Base-by-base conservation (phyloP, 192 early-diverging fungal species). In the Mortierella hygrophila region DNA sequence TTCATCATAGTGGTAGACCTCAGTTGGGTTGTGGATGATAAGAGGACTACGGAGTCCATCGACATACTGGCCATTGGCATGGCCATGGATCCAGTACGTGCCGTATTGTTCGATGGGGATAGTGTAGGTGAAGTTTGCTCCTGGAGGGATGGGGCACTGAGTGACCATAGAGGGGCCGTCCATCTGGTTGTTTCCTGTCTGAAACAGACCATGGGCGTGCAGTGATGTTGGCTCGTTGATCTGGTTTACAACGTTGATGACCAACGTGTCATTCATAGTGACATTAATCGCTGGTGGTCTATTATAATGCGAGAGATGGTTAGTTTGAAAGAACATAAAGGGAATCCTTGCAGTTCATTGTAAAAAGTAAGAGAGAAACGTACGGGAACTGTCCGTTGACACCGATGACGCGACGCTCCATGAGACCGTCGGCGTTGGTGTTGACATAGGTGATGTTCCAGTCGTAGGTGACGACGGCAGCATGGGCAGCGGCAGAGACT, bases 51-150 rank as follows among this genome's bases (percentile, higher is more conserved):
- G 88, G 37, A 95, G 82, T 16, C 94, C 95, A 72, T 96, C 94
- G 20, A 94, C 92, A 84, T 95, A 95, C 76, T 95, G 93, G 4
- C 88, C 87, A 6, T 77, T 72, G 78, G 83, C 89, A 76, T 95
- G 94, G 21, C 92, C 82, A 69, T 95, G 94, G 76, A 93, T 92
- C 92, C 93, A 95, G 87, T 93, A 94, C 1, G 92, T 94, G 40
- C 94, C 94, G 18, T 87, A 88, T 49, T 95, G 93, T 47, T 71
- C 57, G 44, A 91, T 78, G 15, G 82, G 78, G 54, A 93, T 93
- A 1, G 74, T 82, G 81, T 95, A 94, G 1, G 91, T 92, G 72
- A 91, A 89, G 80, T 88, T 90, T 6, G 71, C 70, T 3, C 91
- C 91, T 4, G 89, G 83, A 1, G 94, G 92, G 71, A 95, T 94